Percentiles rank a stretch among this genome's conserved stretches.
phyloP scores from a whole-genome alignment of 768 basidiomycete genomes.

The Myochromella boudieri region DNA sequence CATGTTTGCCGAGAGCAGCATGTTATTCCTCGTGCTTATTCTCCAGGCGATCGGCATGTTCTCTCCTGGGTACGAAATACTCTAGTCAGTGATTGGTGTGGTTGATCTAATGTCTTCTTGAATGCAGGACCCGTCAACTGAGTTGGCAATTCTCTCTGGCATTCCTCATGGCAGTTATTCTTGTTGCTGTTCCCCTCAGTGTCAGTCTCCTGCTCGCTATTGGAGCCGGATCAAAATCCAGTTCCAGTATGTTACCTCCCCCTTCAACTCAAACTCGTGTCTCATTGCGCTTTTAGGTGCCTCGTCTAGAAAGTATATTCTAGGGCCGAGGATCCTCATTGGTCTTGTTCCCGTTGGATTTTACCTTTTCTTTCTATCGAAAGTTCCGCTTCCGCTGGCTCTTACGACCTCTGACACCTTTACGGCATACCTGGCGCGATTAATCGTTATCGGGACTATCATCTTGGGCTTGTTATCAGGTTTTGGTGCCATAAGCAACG shows the following conservation, averaged over 20 bases:
- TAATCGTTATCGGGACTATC: conserved; percentile 74
- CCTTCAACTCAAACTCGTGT: neutral
- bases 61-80: conserved; percentile 46
- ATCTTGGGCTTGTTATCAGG: conserved; percentile 82
- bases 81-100: neutral
- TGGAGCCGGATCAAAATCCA: conserved; percentile 24
- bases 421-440: conserved; percentile 54
- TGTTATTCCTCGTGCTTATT: conserved; percentile 70
- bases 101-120: neutral
- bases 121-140: conserved; percentile 53
- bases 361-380: conserved; percentile 62
- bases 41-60: conserved; percentile 64
- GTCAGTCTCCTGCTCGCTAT: conserved; percentile 58
- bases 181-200: conserved; percentile 67
- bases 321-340: conserved; percentile 36
- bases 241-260: conserved; percentile 19
- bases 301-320: conserved; percentile 19
- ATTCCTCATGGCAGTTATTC: conserved; percentile 57
- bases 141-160: conserved; percentile 72
- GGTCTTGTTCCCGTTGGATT: conserved; percentile 50
- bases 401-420: conserved; percentile 38
- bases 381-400: conserved; percentile 65
- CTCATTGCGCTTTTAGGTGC: neutral
- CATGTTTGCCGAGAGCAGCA: conserved; percentile 74
- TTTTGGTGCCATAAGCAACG: conserved; percentile 70